A percentile compares a stretch with the other conserved stretches of the same genome.
Evolutionary conservation across 148 eudicot genomes (phyloP).

Genomic region (Rhododendron ovatum): DNA sequence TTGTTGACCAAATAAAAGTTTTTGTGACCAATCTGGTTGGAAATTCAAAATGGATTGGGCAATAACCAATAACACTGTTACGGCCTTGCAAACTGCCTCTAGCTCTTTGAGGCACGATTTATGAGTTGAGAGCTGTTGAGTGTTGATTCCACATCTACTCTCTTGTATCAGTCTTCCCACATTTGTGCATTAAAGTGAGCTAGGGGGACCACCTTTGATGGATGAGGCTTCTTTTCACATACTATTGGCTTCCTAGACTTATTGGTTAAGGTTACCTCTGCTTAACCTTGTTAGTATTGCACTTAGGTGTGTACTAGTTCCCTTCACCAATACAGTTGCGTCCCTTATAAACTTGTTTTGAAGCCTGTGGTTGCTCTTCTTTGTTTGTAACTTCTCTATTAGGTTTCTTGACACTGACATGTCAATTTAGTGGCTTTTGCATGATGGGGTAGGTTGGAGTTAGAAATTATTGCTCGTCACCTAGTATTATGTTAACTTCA

Average conservation of each 20-base stretch:
- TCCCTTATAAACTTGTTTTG: background rate
- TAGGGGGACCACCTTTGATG: background rate
- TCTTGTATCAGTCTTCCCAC: background rate
- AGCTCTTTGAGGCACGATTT: background rate
- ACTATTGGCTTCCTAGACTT: background rate
- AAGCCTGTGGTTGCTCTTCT: background rate
- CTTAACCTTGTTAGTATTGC: background rate
- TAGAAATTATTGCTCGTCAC: background rate
- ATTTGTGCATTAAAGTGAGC: background rate
- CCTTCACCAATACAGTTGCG: background rate
- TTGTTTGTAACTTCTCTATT: background rate
- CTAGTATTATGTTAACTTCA: background rate
- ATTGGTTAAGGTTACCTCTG: background rate
- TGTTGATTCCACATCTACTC: background rate
- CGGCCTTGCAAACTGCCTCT: background rate
- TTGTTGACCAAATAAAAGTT: background rate
- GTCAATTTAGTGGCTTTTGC: background rate
- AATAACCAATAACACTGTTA: background rate
- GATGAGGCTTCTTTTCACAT: background rate
- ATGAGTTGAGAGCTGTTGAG: background rate
- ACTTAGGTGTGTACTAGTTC: background rate
- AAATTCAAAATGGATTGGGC: background rate
- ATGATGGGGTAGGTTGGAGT: background rate
- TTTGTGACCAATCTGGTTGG: background rate
- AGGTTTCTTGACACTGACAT: background rate